A percentile compares a stretch with the other conserved stretches of the same genome.
phyloP scores from a whole-genome alignment of 106 monocot genomes.

The Dioscorea alata region DNA sequence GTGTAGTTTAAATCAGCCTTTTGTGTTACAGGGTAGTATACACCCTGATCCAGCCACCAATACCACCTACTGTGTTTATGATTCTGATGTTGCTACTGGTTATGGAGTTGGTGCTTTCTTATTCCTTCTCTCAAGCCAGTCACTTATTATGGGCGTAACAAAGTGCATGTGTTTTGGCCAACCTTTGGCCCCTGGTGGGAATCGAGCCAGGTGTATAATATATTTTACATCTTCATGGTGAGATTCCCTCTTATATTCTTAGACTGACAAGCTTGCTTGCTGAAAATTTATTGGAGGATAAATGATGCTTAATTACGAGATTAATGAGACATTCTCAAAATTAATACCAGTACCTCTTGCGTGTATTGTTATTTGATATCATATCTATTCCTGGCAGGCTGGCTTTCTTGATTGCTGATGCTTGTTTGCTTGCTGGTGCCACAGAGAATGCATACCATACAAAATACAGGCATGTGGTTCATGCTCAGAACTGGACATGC shows the following conservation, averaged over 20 bases:
- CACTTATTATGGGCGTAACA: conserved; percentile 75
- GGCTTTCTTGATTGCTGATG: conserved; percentile 70
- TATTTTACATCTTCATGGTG: conserved; percentile 91
- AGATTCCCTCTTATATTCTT: conserved; percentile 1
- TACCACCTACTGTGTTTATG: conserved; percentile 70
- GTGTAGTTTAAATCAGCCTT: no score
- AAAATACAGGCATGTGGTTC: conserved; percentile 68
- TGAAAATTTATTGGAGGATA: no score
- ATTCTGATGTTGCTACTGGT: conserved; percentile 91
- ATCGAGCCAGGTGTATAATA: conserved; percentile 93
- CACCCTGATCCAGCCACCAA: conserved; percentile 36
- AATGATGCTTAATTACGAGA: no score
- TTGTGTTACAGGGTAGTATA: conserved; percentile 53
- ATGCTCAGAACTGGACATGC: conserved; percentile 91
- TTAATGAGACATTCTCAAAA: no score
- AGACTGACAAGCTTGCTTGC: no score
- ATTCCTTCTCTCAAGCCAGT: conserved; percentile 69
- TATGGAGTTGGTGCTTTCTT: conserved; percentile 91
- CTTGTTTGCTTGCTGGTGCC: conserved; percentile 83
- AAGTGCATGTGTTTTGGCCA: conserved; percentile 94
- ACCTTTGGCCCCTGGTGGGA: conserved; percentile 78
- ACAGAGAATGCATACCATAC: conserved; percentile 98
- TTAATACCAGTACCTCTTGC: no score
- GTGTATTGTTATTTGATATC: no score
- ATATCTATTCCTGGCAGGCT: conserved; percentile 48